phyloP scores from a whole-genome alignment of 2,329 filamentous ascomycete species.

The Fusarium tuaranense region DNA sequence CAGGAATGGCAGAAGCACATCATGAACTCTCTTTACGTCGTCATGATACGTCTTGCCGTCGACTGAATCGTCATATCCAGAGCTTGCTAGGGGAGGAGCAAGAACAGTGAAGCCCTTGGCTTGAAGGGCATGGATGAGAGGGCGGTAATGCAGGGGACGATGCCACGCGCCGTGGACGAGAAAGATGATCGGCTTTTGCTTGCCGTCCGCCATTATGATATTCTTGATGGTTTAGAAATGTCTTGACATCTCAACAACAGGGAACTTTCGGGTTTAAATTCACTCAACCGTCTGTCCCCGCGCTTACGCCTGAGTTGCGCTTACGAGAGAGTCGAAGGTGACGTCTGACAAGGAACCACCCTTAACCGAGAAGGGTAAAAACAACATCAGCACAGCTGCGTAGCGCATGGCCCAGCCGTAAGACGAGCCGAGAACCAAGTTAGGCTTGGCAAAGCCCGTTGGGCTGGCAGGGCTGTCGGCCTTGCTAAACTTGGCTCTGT shows the following conservation, averaged over 20 bases:
- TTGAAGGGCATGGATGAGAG: slow-evolving; percentile 17
- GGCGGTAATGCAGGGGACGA: slow-evolving; percentile 24
- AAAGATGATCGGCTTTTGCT: slow-evolving; percentile 19
- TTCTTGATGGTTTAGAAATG: background rate
- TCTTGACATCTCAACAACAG: background rate
- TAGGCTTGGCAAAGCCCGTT: background rate
- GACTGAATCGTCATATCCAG: slow-evolving; percentile 28
- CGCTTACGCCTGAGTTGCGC: background rate
- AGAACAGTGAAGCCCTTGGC: slow-evolving; percentile 14
- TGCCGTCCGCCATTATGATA: background rate
- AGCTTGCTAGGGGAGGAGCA: slow-evolving; percentile 14
- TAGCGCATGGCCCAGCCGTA: background rate
- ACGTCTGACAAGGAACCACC: background rate
- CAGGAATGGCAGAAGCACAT: background rate
- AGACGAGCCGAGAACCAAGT: background rate
- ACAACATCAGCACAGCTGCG: background rate
- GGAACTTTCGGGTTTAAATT: background rate
- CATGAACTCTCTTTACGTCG: slow-evolving; percentile 20
- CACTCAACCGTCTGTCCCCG: background rate
- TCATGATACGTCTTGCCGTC: slow-evolving; percentile 22
- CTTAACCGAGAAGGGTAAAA: background rate
- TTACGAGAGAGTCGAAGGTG: background rate
- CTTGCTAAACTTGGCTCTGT: background rate
- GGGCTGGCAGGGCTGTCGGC: background rate
- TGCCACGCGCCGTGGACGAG: slow-evolving; percentile 36